Evolutionary conservation across 2,329 filamentous ascomycete genomes (phyloP).

Genomic region (Phaeophleospora eucalypticola): DNA sequence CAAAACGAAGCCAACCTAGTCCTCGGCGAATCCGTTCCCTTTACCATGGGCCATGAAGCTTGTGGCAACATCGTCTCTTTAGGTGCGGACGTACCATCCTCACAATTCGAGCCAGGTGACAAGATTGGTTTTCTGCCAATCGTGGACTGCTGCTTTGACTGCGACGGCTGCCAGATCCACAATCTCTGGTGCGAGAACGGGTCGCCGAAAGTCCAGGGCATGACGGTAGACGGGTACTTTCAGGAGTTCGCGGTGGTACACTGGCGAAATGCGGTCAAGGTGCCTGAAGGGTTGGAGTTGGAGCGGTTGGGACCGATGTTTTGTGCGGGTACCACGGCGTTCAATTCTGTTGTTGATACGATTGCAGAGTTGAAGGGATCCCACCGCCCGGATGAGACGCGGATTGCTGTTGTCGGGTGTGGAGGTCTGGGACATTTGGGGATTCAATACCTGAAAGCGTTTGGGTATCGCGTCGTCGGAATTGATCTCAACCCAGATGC

Average conservation of each 20-base stretch:
- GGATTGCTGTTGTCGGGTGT: constrained; percentile 14
- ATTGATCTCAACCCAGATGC: constrained; percentile 42
- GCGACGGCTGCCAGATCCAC: constrained; percentile 16
- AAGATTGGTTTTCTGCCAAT: constrained; percentile 17
- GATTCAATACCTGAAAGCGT: constrained; percentile 46
- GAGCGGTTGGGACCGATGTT: constrained; percentile 13
- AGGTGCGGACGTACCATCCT: constrained; percentile 8
- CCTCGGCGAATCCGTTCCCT: constrained; percentile 10
- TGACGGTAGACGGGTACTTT: constrained; percentile 18
- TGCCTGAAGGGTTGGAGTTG: constrained; percentile 18
- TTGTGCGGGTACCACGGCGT: constrained; percentile 17
- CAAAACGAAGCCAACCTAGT: constrained; percentile 14
- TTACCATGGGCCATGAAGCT: constrained; percentile 20
- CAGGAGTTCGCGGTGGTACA: constrained; percentile 15
- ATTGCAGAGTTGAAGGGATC: constrained; percentile 10
- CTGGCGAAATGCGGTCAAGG: constrained; percentile 17
- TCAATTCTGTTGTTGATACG: constrained; percentile 24
- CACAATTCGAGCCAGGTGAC: constrained; percentile 15
- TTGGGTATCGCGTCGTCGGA: constrained; percentile 42
- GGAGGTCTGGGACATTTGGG: constrained; percentile 37
- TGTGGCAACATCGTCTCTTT: constrained; percentile 14
- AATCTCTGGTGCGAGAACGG: constrained; percentile 14
- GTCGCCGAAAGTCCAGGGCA: constrained; percentile 14
- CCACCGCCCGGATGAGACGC: constrained; percentile 9
- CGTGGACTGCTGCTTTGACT: constrained; percentile 17